Evolutionary conservation across 1,284 basidiomycete species (phyloP), one percentile per base, ranked within the genome.

Genomic region (Cryptococcus sp.): DNA sequence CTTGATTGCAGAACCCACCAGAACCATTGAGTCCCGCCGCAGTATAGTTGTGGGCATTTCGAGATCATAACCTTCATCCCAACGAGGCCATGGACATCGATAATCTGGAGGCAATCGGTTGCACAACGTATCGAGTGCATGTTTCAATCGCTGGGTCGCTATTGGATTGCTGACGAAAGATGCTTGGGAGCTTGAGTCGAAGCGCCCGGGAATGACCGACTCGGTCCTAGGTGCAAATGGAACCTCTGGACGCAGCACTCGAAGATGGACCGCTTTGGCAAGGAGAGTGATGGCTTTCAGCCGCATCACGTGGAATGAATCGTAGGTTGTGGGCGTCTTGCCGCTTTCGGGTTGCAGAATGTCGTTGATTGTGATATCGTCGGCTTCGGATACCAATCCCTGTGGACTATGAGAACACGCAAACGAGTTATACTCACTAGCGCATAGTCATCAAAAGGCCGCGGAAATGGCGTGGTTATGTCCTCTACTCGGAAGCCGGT

Each of bases 391-490:
- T 34, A 34, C 29, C 29, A 73, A 38, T 68, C 67, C 23, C 62
- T 44, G 19, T 19, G 43, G 43, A 44, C 51, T 54, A 68, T 54
- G 13, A 66, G 66, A 10, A 63, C 59, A 2, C 8, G 8, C 29
- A 34, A 34, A 34, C 8, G 29, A 10, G 29, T 34, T 34, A 13
- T 2, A 34, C 29, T 34, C 29, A 34, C 29, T 10, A 34, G 29
- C 29, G 29, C 29, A 34, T 34, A 34, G 29, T 34, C 29, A 34
- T 34, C 29, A 34, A 34, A 34, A 34, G 29, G 29, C 29, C 29
- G 3, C 13, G 72, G 69, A 39, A 72, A 66, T 2, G 72, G 70
- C 7, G 70, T 72, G 13, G 55, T 61, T 16, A 72, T 64, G 40
- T 68, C 63, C 20, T 69, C 59, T 25, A 61, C 54, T 1, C 62